phyloP scores from a whole-genome alignment of 2,329 filamentous ascomycete genomes.

The Graphium sp. region DNA sequence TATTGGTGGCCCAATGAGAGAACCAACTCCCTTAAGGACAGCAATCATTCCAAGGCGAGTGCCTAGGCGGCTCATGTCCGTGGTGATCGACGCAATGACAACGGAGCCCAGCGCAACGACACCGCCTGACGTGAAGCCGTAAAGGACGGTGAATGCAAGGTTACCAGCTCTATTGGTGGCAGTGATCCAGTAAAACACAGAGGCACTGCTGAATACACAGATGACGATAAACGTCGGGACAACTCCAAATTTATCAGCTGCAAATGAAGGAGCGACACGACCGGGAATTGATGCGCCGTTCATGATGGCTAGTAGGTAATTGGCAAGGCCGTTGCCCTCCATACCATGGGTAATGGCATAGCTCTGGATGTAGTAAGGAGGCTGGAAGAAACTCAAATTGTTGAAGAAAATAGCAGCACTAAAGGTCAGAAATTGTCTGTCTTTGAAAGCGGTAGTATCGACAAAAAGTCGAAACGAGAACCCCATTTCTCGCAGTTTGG shows the following conservation, averaged over 20 bases:
- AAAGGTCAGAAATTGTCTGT: conserved; percentile 13
- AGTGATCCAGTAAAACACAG: conserved; percentile 21
- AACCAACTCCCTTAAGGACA: conserved; percentile 16
- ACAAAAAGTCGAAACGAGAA: conserved; percentile 8
- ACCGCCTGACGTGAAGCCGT: conserved; percentile 26
- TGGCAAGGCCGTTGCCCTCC: conserved; percentile 14
- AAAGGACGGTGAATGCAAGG: conserved; percentile 22
- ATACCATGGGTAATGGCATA: conserved; percentile 19
- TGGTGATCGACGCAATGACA: conserved; percentile 20
- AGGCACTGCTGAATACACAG: conserved; percentile 11
- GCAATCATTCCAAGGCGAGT: conserved; percentile 24
- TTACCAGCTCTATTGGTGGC: conserved; percentile 16
- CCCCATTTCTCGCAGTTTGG: not conserved
- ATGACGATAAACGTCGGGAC: conserved; percentile 20
- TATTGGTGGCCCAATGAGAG: conserved; percentile 17
- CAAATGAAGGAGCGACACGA: conserved; percentile 24
- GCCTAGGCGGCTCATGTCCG: conserved; percentile 19
- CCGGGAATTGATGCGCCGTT: conserved; percentile 31
- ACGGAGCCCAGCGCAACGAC: conserved; percentile 23
- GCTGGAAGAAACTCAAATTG: conserved; percentile 17
- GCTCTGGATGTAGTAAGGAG: conserved; percentile 24
- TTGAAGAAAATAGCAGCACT: conserved; percentile 14
- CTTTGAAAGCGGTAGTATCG: conserved; percentile 11
- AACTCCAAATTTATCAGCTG: conserved; percentile 22
- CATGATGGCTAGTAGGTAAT: conserved; percentile 30